These are phyloP conservation scores for Tulasnella sp. DNA, from an alignment of 768 basidiomycete species.

Conservation along the genomic window DNA sequence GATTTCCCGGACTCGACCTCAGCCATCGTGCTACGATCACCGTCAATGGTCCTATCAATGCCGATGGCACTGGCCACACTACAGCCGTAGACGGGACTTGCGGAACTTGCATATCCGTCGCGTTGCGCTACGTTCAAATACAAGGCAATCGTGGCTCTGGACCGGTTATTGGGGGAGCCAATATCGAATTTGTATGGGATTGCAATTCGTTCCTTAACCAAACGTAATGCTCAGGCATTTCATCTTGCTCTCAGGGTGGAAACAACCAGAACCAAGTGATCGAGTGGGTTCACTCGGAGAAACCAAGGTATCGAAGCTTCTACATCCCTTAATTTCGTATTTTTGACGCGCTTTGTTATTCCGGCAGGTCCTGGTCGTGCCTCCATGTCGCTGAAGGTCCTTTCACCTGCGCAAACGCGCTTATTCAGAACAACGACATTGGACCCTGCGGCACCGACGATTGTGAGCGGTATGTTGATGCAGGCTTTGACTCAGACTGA, in stretches of 20 bases:
- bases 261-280: constrained; percentile 69
- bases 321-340: background rate
- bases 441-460: constrained; percentile 69
- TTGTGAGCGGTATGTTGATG: constrained; percentile 28
- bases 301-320: constrained; percentile 51
- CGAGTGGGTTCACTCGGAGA: constrained; percentile 73
- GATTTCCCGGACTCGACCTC: constrained; percentile 63
- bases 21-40: constrained; percentile 66
- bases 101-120: constrained; percentile 59
- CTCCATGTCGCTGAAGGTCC: constrained; percentile 75
- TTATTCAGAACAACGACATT: constrained; percentile 80
- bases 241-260: constrained; percentile 54
- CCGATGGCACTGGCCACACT: constrained; percentile 67
- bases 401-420: constrained; percentile 63
- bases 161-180: constrained; percentile 65
- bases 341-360: constrained; percentile 14
- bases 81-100: constrained; percentile 75
- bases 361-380: constrained; percentile 72
- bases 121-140: constrained; percentile 74
- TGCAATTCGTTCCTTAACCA: background rate
- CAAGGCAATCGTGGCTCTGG: constrained; percentile 66
- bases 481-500: background rate
- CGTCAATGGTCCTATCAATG: constrained; percentile 62
- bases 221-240: background rate
- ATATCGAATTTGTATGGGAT: constrained; percentile 67